Evolutionary conservation across 495 filamentous ascomycete species (phyloP), one percentile per base, ranked within the genome.

Genomic region (Hyphodiscus hymeniophilus): DNA sequence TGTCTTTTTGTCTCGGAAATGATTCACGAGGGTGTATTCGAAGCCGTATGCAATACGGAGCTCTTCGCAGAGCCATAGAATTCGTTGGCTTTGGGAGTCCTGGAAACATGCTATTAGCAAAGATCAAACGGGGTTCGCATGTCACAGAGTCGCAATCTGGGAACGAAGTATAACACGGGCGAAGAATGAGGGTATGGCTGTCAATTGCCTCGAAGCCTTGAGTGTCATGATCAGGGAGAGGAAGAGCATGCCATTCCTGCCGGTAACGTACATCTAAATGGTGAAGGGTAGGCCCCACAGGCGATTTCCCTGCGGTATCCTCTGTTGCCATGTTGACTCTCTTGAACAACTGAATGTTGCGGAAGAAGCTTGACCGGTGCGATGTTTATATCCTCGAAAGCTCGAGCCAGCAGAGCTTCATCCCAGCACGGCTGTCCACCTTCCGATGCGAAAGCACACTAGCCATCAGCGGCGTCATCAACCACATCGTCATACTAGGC

Each of bases 31-130:
- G 40, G 85, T 75, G 66, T 91, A 95, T 39, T 77, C 65, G 45
- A 94, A 63, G 40, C 85, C 75, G 66, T 91, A 95, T 38, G 77
- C 65, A 24, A 94, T 46, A 15, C 74, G 66, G 44, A 90, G 79
- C 52, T 92, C 88, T 63, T 92, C 86, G 44, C 94, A 76, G 34
- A 95, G 79, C 87, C 86, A 94, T 28, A 89, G 69, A 49, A 94
- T 84, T 40, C 86, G 79, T 53, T 94, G 87, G 42, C 84, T 77
- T 52, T 89, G 86, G 33, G 85, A 87, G 38, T 79, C 60, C 52
- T 87, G 71, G n/a, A n/a, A n/a, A n/a, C n/a, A n/a, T n/a, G n/a
- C n/a, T n/a, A n/a, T n/a, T n/a, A n/a, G n/a, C n/a, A n/a, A n/a
- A n/a, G n/a, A n/a, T n/a, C n/a, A n/a, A n/a, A n/a, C n/a, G n/a